Evolutionary conservation across 208 protist species (phyloP), one percentile per base, ranked within the genome.

Genomic region (Crithidia mellificae): DNA sequence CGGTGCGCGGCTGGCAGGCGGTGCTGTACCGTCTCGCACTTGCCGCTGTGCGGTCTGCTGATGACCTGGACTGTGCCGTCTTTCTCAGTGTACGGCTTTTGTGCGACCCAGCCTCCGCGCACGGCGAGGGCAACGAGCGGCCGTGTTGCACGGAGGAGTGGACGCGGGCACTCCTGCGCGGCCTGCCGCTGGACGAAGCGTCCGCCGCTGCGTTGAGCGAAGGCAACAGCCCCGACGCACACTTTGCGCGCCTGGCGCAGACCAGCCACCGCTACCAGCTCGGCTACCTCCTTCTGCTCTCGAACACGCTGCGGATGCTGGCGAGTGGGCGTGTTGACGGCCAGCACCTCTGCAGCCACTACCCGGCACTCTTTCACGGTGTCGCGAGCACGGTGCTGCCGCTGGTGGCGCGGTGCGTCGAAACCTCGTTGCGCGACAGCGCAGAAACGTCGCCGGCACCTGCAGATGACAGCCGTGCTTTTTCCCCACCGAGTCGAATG

Each of bases 121-220:
- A 85, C 53, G 90, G 90, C 29, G 80, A 92, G 57, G 90, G 90
- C n/a, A 95, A 95, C 55, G 90, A 91, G 27, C 77, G 85, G 0
- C 90, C 90, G 17, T 90, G 72, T 55, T 91, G 84, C 63, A 90
- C 80, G 17, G 53, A 63, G 6, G 81, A 87, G 62, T 95, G 90
- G 87, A 69, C 68, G 8, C 54, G 77, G 4, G 90, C 80, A 14
- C 68, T 95, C 5, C 71, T 82, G 22, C 51, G 43, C 7, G 72
- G 63, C 0, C 46, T 77, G 30, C 64, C 64, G 11, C 43, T 61
- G 24, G 59, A 47, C 34, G 32, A 52, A n/a, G n/a, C n/a, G n/a
- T n/a, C n/a, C n/a, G n/a, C n/a, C n/a, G n/a, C n/a, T n/a, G n/a
- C 64, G 11, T 34, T 61, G 24, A 52, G 39, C 34, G 32, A 52